phyloP scores from a whole-genome alignment of 768 basidiomycete species.

The Russula griseocarnosa region DNA sequence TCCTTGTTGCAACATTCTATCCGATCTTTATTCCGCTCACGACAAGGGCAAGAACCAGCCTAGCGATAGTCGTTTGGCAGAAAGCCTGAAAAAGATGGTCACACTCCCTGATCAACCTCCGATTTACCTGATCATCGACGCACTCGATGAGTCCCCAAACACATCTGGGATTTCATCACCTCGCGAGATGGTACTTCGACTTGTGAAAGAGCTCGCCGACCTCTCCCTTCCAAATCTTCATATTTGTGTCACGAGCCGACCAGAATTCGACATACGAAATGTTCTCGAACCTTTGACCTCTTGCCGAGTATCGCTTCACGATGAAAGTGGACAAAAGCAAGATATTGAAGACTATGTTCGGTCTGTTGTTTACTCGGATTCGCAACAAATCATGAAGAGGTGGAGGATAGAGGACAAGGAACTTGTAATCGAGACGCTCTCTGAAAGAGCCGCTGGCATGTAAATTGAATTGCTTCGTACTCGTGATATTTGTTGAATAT shows the following conservation, averaged over 20 bases:
- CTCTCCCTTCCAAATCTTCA: conserved; percentile 1
- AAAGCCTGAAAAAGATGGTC: conserved; percentile 10
- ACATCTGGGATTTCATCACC: neutral
- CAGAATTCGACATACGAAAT: conserved; percentile 7
- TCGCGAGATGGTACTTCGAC: neutral
- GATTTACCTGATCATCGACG: conserved; percentile 13
- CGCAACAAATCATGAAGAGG: neutral
- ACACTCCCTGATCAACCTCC: neutral
- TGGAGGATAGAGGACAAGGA: neutral
- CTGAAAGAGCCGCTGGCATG: conserved; percentile 17
- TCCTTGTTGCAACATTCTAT: neutral
- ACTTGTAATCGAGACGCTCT: neutral
- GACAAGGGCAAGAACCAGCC: neutral
- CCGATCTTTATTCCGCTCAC: neutral
- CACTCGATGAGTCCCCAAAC: conserved; percentile 5
- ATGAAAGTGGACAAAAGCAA: conserved; percentile 6
- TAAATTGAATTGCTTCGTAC: neutral
- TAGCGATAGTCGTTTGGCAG: neutral
- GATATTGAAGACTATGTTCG: neutral
- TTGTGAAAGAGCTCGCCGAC: neutral
- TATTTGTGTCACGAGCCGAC: conserved; percentile 7
- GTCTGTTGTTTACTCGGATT: conserved; percentile 4
- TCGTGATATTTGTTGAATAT: too few species aligned
- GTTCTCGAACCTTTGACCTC: neutral
- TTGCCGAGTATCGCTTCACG: neutral